phyloP scores from a whole-genome alignment of 129 eudicot species.

The Escallonia rubra region DNA sequence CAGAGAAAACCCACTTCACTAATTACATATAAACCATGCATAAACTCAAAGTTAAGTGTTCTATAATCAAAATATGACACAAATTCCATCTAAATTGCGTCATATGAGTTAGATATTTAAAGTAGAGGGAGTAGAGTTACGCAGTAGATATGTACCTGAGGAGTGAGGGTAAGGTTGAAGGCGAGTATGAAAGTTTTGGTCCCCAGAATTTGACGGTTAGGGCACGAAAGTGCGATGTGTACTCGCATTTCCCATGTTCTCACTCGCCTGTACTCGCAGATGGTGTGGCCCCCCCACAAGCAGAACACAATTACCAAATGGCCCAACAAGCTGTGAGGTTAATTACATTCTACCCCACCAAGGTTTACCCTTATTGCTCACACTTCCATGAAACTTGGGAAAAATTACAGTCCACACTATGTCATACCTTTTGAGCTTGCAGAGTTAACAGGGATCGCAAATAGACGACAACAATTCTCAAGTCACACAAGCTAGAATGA shows the following conservation, averaged over 20 bases:
- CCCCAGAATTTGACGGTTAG: background rate
- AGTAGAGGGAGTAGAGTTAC: background rate
- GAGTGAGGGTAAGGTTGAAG: background rate
- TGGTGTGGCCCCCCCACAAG: background rate
- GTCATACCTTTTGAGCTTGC: too few relatives aligned
- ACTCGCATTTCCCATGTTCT: background rate
- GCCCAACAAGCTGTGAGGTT: too few relatives aligned
- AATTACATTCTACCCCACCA: too few relatives aligned
- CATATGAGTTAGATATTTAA: background rate
- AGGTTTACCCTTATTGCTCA: too few relatives aligned
- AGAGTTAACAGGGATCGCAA: too few relatives aligned
- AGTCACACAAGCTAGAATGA: too few relatives aligned
- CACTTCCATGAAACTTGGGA: too few relatives aligned
- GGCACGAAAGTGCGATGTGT: background rate
- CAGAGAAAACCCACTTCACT: too few relatives aligned
- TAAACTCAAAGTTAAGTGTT: background rate
- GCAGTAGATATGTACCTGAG: background rate
- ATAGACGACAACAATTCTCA: too few relatives aligned
- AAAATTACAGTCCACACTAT: too few relatives aligned
- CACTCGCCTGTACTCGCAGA: slow-evolving; percentile 11
- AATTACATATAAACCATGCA: background rate
- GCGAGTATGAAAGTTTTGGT: slow-evolving; percentile 1
- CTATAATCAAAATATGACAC: background rate
- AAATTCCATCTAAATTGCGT: background rate
- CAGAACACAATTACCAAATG: background rate